These are phyloP conservation scores for Metschnikowia henanensis DNA, from an alignment of 805 yeast species.

Conservation along the genomic window DNA sequence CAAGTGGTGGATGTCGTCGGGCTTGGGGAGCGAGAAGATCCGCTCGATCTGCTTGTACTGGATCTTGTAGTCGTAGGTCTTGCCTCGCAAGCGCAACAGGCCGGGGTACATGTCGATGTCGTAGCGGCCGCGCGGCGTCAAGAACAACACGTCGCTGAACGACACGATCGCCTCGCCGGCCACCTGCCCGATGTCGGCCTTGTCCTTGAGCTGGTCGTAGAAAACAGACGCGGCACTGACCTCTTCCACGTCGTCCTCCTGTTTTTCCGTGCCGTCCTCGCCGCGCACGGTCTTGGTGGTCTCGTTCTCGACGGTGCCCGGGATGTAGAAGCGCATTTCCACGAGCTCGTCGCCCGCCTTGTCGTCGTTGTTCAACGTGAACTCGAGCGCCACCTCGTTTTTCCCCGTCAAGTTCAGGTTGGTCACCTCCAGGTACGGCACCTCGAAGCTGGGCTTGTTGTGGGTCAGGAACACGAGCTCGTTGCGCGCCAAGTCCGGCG, in stretches of 20 bases:
- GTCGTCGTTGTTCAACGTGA: constrained; percentile 58
- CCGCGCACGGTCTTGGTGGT: constrained; percentile 31
- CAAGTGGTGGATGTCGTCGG: constrained; percentile 89
- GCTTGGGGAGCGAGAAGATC: constrained; percentile 88
- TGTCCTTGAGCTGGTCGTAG: constrained; percentile 88
- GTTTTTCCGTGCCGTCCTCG: constrained; percentile 31
- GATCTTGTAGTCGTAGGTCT: constrained; percentile 95
- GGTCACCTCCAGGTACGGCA: constrained; percentile 77
- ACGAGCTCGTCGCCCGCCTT: constrained; percentile 94
- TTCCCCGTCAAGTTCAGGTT: constrained; percentile 91
- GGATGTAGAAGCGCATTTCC: constrained; percentile 90
- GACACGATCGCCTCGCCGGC: constrained; percentile 95
- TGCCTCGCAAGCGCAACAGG: constrained; percentile 90
- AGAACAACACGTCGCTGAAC: constrained; percentile 84
- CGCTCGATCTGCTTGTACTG: constrained; percentile 89
- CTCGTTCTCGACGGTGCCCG: constrained; percentile 71
- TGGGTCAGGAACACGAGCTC: constrained; percentile 85
- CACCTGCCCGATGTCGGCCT: constrained; percentile 91
- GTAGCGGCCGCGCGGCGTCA: constrained; percentile 98
- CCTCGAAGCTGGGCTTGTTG: constrained; percentile 87
- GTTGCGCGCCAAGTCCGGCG: constrained; percentile 85
- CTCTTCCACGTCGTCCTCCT: constrained; percentile 41
- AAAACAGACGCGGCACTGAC: constrained; percentile 79
- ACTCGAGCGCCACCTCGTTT: constrained; percentile 90
- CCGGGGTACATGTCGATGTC: constrained; percentile 92